Percentiles rank a stretch among this genome's conserved stretches.
phyloP scores from a whole-genome alignment of 805 yeast species.

The Citeromyces nyonsensis region DNA sequence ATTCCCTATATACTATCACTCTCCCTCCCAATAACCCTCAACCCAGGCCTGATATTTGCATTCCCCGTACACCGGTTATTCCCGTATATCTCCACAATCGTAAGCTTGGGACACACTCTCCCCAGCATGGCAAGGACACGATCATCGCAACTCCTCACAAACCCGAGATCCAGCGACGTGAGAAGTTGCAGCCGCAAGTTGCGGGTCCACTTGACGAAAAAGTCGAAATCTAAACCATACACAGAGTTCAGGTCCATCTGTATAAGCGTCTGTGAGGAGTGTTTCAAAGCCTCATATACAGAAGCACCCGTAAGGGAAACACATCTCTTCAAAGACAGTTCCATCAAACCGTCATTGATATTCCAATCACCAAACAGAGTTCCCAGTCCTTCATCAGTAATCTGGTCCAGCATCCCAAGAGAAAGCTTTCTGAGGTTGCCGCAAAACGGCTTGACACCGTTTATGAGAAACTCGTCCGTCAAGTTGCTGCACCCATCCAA shows the following conservation, averaged over 20 bases:
- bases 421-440: conserved; percentile 41
- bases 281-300: conserved; percentile 40
- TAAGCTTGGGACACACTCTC: conserved; percentile 42
- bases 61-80: conserved; percentile 48
- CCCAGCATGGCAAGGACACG: conserved; percentile 41
- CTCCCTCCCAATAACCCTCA: conserved; percentile 62
- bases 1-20: conserved; percentile 34
- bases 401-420: conserved; percentile 38
- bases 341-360: conserved; percentile 40
- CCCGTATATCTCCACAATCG: conserved; percentile 69
- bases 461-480: conserved; percentile 44
- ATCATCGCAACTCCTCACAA: conserved; percentile 66
- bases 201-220: conserved; percentile 31
- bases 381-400: conserved; percentile 55
- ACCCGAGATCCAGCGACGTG: conserved; percentile 62
- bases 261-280: conserved; percentile 49
- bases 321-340: conserved; percentile 52
- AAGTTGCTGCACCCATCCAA: conserved; percentile 64
- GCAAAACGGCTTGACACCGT: conserved; percentile 47
- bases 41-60: conserved; percentile 33
- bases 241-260: conserved; percentile 65
- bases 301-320: conserved; percentile 48
- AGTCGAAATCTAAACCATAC: conserved; percentile 31
- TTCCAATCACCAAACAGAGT: conserved; percentile 43
- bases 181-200: conserved; percentile 36